These are phyloP conservation scores for Lasiodiplodia citricola DNA, from an alignment of 2,329 filamentous ascomycete species.

Conservation along the genomic window DNA sequence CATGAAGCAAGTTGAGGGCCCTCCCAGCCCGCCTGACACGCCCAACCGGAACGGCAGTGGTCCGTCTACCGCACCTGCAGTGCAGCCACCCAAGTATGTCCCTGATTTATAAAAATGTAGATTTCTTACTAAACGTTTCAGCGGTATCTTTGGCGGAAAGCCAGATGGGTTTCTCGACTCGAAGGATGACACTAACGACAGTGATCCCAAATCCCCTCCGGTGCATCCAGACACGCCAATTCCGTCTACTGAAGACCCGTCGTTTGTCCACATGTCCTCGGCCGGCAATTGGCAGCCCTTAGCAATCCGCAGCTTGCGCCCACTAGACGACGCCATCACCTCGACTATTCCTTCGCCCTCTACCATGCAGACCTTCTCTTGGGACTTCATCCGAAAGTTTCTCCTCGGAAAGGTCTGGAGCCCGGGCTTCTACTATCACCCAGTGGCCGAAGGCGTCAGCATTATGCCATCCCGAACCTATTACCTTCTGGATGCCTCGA, in stretches of 20 bases:
- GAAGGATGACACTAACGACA: not conserved
- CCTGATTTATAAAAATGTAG: not conserved
- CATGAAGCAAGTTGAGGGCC: not conserved
- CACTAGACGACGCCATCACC: conserved; percentile 27
- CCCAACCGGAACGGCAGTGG: not conserved
- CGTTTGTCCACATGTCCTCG: conserved; percentile 6
- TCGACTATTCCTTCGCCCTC: conserved; percentile 33
- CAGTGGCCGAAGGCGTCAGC: conserved; percentile 30
- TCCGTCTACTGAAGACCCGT: conserved; percentile 30
- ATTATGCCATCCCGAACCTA: conserved; percentile 45
- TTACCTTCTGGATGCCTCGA: conserved; percentile 45
- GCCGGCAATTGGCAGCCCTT: conserved; percentile 43
- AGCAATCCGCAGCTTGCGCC: conserved; percentile 41
- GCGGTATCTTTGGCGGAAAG: not conserved
- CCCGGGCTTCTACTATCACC: conserved; percentile 48
- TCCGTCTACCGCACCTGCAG: not conserved
- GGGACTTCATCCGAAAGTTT: conserved; percentile 43
- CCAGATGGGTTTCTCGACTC: not conserved
- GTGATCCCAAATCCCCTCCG: not conserved
- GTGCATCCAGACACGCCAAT: conserved; percentile 19
- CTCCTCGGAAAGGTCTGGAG: conserved; percentile 48
- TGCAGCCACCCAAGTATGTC: not conserved
- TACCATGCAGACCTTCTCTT: conserved; percentile 43
- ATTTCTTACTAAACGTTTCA: not conserved
- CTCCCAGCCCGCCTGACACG: not conserved